A percentile compares a stretch with the other conserved stretches of the same genome.
Evolutionary conservation across 257 asterid species (phyloP).

Genomic region (Ocimum tenuiflorum): DNA sequence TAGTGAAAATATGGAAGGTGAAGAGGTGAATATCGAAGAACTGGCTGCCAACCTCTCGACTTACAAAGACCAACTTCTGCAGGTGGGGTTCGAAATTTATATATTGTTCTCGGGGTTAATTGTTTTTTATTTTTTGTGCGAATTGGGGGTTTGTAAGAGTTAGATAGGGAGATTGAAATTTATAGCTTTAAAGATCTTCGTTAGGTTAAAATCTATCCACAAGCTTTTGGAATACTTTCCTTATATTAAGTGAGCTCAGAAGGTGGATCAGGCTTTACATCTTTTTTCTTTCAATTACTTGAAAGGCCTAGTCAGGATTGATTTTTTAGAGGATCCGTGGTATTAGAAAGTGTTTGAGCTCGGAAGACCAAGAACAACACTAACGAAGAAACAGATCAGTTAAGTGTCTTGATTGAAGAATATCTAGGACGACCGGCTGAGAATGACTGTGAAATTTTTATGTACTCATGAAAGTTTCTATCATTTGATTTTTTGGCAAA

Average conservation of each 20-base stretch:
- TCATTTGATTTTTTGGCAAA: too few species aligned
- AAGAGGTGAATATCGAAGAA: conserved; percentile 78
- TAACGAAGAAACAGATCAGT: neutral
- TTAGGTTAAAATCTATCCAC: neutral
- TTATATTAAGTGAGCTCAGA: neutral
- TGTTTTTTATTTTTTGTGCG: neutral
- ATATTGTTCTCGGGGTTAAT: neutral
- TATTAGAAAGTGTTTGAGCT: neutral
- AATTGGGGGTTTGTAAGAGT: neutral
- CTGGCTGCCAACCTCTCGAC: conserved; percentile 81
- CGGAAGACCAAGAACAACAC: neutral
- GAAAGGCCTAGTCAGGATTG: neutral
- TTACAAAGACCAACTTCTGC: conserved; percentile 82
- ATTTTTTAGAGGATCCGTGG: neutral
- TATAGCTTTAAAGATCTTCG: neutral
- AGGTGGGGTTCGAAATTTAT: conserved; percentile 35
- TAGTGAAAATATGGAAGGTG: conserved; percentile 33
- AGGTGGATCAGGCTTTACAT: neutral
- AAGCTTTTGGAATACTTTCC: neutral
- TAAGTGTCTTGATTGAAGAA: neutral
- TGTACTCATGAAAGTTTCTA: neutral
- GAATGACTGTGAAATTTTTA: neutral
- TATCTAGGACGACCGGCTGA: neutral
- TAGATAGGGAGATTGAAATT: neutral
- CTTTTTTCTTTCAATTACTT: neutral